phyloP scores from a whole-genome alignment of 805 yeast genomes.

The Zygosaccharomyces kombuchaensis region DNA sequence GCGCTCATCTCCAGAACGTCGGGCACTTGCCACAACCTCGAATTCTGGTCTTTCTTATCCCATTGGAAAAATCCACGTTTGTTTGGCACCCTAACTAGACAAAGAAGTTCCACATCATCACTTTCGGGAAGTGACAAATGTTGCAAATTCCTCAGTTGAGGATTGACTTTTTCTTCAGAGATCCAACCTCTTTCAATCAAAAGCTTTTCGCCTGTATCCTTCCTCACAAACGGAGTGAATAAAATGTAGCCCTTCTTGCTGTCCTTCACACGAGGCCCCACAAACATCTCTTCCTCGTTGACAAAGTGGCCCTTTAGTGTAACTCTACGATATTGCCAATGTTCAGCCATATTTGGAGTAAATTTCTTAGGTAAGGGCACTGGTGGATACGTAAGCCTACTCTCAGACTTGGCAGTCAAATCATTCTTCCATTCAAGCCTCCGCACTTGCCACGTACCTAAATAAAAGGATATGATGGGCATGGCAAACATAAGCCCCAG shows the following conservation, averaged over 20 bases:
- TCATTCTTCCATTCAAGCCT: constrained; percentile 85
- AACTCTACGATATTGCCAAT: constrained; percentile 80
- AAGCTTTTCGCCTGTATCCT: constrained; percentile 55
- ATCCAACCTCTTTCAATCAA: constrained; percentile 93
- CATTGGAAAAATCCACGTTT: constrained; percentile 61
- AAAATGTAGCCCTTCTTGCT: constrained; percentile 73
- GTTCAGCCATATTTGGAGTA: constrained; percentile 59
- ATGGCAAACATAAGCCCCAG: constrained; percentile 51
- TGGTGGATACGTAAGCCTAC: constrained; percentile 68
- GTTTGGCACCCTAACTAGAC: constrained; percentile 67
- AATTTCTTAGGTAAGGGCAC: constrained; percentile 64
- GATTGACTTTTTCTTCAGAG: constrained; percentile 56
- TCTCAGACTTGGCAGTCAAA: constrained; percentile 78
- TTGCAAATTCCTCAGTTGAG: constrained; percentile 53
- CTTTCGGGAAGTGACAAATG: constrained; percentile 73
- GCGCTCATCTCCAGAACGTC: constrained; percentile 73
- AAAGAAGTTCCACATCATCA: constrained; percentile 55
- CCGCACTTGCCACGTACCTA: constrained; percentile 91
- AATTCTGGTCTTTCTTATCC: constrained; percentile 62
- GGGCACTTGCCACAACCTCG: constrained; percentile 70
- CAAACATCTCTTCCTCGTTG: constrained; percentile 81
- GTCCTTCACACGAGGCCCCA: constrained; percentile 81
- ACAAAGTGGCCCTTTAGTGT: constrained; percentile 72
- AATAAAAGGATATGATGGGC: constrained; percentile 79
- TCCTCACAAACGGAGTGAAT: constrained; percentile 75